Conservation (phyloP, 805 yeast genomes). For the Pichia kluyveri region DNA sequence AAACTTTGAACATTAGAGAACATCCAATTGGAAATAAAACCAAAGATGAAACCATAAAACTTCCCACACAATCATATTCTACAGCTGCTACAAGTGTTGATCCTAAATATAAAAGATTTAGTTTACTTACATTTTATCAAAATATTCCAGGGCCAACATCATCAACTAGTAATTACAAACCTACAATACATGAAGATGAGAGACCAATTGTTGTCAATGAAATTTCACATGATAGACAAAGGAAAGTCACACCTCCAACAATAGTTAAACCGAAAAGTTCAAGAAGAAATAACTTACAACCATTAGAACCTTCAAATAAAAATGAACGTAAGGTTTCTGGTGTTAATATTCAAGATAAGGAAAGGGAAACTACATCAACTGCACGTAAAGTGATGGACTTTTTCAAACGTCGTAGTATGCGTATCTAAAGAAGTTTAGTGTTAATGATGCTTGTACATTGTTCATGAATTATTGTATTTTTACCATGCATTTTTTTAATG, state of each 20-base stretch:
- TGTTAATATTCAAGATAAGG: conserved; percentile 4
- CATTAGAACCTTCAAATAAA: conserved; percentile 11
- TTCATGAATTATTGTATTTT: no score
- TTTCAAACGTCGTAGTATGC: conserved; percentile 55
- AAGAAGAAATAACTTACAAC: conserved; percentile 1
- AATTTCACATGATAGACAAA: not conserved
- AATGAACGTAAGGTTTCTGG: conserved; percentile 4
- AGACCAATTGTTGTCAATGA: not conserved
- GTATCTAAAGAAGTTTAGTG: conserved; percentile 16
- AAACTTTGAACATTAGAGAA: not conserved
- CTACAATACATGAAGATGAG: not conserved
- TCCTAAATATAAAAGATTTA: conserved; percentile 23
- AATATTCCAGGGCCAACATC: conserved; percentile 10
- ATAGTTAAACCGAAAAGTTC: not conserved
- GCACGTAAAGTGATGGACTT: conserved; percentile 74
- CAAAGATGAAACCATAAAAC: not conserved
- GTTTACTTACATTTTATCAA: conserved; percentile 25
- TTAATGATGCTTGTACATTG: no score
- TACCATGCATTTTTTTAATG: no score
- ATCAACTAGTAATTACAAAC: conserved; percentile 1
- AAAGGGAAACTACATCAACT: conserved; percentile 56
- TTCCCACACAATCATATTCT: not conserved
- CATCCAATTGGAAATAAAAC: not conserved
- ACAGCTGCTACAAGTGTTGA: conserved; percentile 8
- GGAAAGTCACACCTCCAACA: not conserved